Evolutionary conservation across 768 basidiomycete genomes (phyloP).

Genomic region (Boletus reticuloceps): DNA sequence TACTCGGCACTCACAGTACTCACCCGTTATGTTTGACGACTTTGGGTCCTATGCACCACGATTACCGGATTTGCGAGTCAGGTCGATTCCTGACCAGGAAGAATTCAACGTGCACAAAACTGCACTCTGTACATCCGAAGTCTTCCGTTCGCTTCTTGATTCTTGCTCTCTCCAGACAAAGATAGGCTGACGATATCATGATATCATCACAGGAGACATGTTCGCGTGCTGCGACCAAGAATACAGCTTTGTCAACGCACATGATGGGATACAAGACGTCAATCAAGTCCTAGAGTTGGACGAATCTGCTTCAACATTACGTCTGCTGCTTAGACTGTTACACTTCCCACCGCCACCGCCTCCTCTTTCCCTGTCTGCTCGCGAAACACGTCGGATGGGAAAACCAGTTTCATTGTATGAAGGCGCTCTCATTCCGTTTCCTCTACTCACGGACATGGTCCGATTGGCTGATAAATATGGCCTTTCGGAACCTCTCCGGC

Average conservation of each 20-base stretch:
- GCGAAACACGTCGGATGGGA: conserved; percentile 28
- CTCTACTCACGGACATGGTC: conserved; percentile 57
- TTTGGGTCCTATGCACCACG: conserved; percentile 39
- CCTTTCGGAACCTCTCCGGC: conserved; percentile 44
- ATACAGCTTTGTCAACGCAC: conserved; percentile 5
- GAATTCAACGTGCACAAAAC: conserved; percentile 49
- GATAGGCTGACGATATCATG: conserved; percentile 4
- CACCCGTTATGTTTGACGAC: conserved; percentile 9
- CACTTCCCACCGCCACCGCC: conserved; percentile 54
- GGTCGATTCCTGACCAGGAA: conserved; percentile 49
- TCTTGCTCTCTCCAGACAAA: not conserved
- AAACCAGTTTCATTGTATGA: conserved; percentile 31
- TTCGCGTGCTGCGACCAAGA: conserved; percentile 54
- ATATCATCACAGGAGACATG: conserved; percentile 54
- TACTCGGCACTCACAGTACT: not conserved
- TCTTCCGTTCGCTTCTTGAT: conserved; percentile 52
- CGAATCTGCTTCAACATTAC: conserved; percentile 48
- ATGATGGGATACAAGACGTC: conserved; percentile 20
- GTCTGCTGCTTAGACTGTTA: conserved; percentile 53
- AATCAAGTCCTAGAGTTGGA: conserved; percentile 48
- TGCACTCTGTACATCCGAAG: conserved; percentile 52
- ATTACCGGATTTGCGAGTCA: conserved; percentile 54
- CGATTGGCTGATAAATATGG: conserved; percentile 65
- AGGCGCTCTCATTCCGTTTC: conserved; percentile 58
- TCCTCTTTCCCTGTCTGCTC: conserved; percentile 24